Base-by-base conservation (phyloP, 805 yeast species). In the Starmerella bombicola region DNA sequence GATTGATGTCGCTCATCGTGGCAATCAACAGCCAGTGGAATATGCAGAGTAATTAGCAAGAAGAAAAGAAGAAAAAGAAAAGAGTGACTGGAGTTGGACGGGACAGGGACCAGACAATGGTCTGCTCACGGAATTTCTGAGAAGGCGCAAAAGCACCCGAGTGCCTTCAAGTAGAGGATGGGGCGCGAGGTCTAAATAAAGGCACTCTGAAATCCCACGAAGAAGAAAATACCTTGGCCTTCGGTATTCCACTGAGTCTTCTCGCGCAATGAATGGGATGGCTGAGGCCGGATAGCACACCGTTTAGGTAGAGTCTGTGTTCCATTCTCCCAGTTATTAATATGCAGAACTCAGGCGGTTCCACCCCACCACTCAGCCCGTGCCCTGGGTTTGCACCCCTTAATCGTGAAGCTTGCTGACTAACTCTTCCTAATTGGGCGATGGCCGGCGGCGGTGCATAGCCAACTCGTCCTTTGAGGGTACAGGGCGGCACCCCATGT, bases 1-100 rank as follows among this genome's bases (percentile, higher is more conserved):
- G 51, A 25, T 49, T 37, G 33, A 49, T 42, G 20, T 48, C 53
- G 34, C 53, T 38, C 53, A 49, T 49, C 22, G 12, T 16, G n/a
- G 13, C 28, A 24, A 24, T 10, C 28, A 24, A 7, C 15, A 18
- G 23, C 20, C 3, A 19, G 15, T 7, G 13, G 35, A 18, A 15
- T 29, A 19, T 4, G 18, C 12, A 31, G 33, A 20, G 10, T 5
- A 13, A 21, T 7, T 4, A 15, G 25, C 7, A n/a, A 32, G 25
- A n/a, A 20, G n/a, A 10, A 32, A 15, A 16, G 24, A 20, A 37
- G 35, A 28, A 29, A 32, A 23, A 32, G 35, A n/a, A 32, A 16
- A 9, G 24, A 32, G 7, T n/a, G 19, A 31, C 15, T 31, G 13
- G 34, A n/a, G n/a, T n/a, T n/a, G n/a, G n/a, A n/a, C n/a, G n/a